Evolutionary conservation across 805 yeast genomes (phyloP).

Genomic region (Ascoidea asiatica): DNA sequence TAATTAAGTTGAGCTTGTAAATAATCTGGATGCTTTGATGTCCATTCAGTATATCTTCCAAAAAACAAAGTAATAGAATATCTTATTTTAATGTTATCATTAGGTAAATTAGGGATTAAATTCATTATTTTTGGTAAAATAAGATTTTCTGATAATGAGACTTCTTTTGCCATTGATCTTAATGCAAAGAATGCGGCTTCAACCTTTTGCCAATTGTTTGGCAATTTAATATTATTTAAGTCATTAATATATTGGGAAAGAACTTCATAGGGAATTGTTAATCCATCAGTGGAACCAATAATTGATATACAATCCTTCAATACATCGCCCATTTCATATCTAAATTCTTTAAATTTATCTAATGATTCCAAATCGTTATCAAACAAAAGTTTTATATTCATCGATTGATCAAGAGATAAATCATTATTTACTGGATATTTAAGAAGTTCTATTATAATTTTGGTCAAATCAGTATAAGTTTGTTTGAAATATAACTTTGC

Average conservation of each 20-base stretch:
- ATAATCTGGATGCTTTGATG: constrained; percentile 70
- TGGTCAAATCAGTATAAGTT: constrained; percentile 43
- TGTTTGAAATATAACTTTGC: constrained; percentile 30
- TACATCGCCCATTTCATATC: constrained; percentile 98
- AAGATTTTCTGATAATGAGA: constrained; percentile 44
- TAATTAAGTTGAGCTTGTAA: constrained; percentile 75
- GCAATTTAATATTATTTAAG: constrained; percentile 17
- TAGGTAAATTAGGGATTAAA: constrained; percentile 41
- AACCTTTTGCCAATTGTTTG: constrained; percentile 58
- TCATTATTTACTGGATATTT: constrained; percentile 48
- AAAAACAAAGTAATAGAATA: constrained; percentile 88
- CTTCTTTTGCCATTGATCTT: constrained; percentile 92
- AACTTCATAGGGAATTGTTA: constrained; percentile 53
- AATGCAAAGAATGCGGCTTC: constrained; percentile 86
- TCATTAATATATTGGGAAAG: constrained; percentile 25
- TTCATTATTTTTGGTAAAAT: constrained; percentile 53
- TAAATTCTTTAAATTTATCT: constrained; percentile 84
- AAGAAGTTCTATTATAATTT: constrained; percentile 52
- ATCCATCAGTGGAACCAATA: constrained; percentile 61
- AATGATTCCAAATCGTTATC: constrained; percentile 64
- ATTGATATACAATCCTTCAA: constrained; percentile 90
- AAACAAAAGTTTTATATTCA: constrained; percentile 31
- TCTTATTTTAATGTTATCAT: constrained; percentile 75
- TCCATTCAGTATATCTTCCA: constrained; percentile 97
- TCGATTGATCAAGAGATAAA: constrained; percentile 1